Conservation (phyloP, 2,329 filamentous ascomycete genomes). For the Colletotrichum simmondsii region DNA sequence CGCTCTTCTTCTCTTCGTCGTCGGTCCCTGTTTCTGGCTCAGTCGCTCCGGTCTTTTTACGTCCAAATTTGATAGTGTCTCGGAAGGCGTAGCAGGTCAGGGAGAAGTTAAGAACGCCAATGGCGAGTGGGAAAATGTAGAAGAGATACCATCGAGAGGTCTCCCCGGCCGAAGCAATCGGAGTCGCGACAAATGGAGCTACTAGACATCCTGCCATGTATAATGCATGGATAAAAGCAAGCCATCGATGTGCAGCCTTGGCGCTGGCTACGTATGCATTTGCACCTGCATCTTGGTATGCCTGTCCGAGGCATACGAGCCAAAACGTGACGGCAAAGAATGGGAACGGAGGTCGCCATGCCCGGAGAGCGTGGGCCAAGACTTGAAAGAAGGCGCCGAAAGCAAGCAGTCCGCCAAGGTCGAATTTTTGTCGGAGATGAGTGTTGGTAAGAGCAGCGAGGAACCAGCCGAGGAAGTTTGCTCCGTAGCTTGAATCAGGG, state of each 20-base stretch:
- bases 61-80: slow-evolving; percentile 51
- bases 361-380: slow-evolving; percentile 62
- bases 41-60: slow-evolving; percentile 39
- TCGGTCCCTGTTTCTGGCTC: neutral
- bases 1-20: slow-evolving; percentile 39
- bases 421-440: slow-evolving; percentile 61
- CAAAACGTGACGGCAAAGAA: slow-evolving; percentile 69
- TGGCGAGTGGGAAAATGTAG: slow-evolving; percentile 64
- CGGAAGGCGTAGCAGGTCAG: slow-evolving; percentile 61
- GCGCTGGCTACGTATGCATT: slow-evolving; percentile 69
- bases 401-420: slow-evolving; percentile 65
- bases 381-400: slow-evolving; percentile 68
- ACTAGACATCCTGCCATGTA: slow-evolving; percentile 68
- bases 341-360: slow-evolving; percentile 66
- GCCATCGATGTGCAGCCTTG: slow-evolving; percentile 65
- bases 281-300: slow-evolving; percentile 71
- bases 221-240: slow-evolving; percentile 73
- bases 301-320: slow-evolving; percentile 68
- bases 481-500: slow-evolving; percentile 55
- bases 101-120: slow-evolving; percentile 61
- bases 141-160: slow-evolving; percentile 63
- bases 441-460: slow-evolving; percentile 67
- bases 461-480: slow-evolving; percentile 70
- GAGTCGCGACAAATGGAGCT: slow-evolving; percentile 64
- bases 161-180: slow-evolving; percentile 54